phyloP scores from a whole-genome alignment of 306 rosid genomes.

The Fragaria ananassa region DNA sequence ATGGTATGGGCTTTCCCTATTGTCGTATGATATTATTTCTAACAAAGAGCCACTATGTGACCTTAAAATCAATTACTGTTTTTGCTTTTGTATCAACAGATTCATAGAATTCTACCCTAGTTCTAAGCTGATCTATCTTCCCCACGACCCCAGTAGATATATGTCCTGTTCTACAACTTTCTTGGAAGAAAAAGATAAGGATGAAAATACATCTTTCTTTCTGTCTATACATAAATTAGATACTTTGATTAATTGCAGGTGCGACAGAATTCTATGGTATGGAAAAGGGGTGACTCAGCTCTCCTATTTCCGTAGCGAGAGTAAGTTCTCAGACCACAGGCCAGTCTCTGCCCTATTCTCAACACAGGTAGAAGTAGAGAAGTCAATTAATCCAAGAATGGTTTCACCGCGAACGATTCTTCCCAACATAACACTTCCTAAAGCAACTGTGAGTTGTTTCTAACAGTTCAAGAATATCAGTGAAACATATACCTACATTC shows the following conservation, averaged over 20 bases:
- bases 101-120: conserved; percentile 9
- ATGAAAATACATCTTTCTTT: background rate
- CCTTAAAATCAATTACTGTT: background rate
- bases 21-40: background rate
- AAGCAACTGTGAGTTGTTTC: conserved; percentile 45
- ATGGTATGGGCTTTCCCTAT: conserved; percentile 47
- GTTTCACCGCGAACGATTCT: conserved; percentile 26
- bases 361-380: conserved; percentile 54
- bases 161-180: background rate
- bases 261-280: conserved; percentile 88
- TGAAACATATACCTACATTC: background rate
- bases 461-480: background rate
- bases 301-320: conserved; percentile 79
- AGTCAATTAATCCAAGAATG: conserved; percentile 41
- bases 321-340: conserved; percentile 93
- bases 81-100: background rate
- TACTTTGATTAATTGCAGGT: conserved; percentile 45
- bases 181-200: conserved; percentile 2
- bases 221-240: background rate
- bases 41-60: background rate
- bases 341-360: conserved; percentile 91
- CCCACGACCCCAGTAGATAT: background rate
- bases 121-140: conserved; percentile 7
- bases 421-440: conserved; percentile 32
- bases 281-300: conserved; percentile 88